A percentile compares a stretch with the other conserved stretches of the same genome.
These are phyloP conservation scores for Dictyostelium brefeldianum DNA, from an alignment of 78 protist genomes.

Conservation along the genomic window DNA sequence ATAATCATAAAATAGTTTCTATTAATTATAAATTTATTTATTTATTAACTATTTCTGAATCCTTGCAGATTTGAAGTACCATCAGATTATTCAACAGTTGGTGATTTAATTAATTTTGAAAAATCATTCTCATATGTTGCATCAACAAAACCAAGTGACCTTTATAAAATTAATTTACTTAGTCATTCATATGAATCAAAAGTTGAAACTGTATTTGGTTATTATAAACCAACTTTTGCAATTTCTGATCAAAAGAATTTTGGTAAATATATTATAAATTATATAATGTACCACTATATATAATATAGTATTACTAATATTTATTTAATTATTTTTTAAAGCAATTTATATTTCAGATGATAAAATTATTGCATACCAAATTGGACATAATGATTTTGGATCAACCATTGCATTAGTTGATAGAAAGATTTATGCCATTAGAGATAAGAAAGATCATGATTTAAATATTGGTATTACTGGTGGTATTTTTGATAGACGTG, in stretches of 20 bases:
- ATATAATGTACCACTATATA: too few species aligned
- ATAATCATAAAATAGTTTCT: too few species aligned
- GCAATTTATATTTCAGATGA: background rate
- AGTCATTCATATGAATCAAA: slow-evolving; percentile 3
- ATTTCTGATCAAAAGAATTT: background rate
- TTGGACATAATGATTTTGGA: background rate
- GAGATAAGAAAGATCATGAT: background rate
- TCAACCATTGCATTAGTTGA: background rate
- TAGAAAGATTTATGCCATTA: background rate
- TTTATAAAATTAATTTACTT: background rate
- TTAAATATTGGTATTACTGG: background rate
- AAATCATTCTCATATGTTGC: background rate
- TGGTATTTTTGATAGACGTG: background rate
- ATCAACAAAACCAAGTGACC: background rate
- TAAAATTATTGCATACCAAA: background rate
- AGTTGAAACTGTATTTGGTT: background rate
- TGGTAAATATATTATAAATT: background rate
- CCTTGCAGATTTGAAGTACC: background rate
- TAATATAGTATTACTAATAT: background rate
- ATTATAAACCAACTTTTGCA: background rate
- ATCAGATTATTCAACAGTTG: background rate
- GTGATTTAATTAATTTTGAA: background rate
- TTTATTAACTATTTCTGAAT: too few species aligned
- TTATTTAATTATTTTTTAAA: background rate
- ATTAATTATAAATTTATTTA: too few species aligned